Percentiles rank a stretch among this genome's conserved stretches.
Evolutionary conservation across 805 yeast genomes (phyloP).

Genomic region (Candida bentonensis): DNA sequence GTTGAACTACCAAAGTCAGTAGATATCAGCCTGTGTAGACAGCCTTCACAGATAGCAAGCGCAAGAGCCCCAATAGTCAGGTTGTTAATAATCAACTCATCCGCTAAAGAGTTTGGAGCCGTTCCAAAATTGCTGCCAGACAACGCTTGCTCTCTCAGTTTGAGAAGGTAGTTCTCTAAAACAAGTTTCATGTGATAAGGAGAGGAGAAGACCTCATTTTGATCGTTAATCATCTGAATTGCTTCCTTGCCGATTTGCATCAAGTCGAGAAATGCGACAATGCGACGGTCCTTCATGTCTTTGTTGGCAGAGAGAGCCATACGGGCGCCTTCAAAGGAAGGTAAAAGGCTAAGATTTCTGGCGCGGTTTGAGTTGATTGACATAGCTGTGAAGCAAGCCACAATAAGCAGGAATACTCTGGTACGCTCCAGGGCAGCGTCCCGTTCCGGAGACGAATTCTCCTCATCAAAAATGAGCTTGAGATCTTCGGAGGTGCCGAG

Average conservation of each 20-base stretch:
- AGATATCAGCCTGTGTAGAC: background rate
- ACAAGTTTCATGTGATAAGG: background rate
- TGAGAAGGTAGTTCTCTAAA: background rate
- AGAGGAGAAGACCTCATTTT: background rate
- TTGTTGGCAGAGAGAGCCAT: background rate
- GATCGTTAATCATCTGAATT: background rate
- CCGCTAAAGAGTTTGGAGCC: background rate
- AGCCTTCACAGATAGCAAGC: background rate
- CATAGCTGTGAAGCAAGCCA: background rate
- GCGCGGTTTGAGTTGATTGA: background rate
- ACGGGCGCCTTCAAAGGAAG: background rate
- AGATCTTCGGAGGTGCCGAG: background rate
- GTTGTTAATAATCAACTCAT: background rate
- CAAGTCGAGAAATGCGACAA: background rate
- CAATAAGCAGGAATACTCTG: background rate
- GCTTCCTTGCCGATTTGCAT: background rate
- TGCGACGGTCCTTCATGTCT: background rate
- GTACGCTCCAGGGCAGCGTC: background rate
- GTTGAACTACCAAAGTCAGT: background rate
- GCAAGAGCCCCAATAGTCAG: background rate
- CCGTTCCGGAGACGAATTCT: background rate
- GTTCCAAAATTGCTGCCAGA: background rate
- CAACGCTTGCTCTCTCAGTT: background rate
- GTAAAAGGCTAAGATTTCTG: background rate
- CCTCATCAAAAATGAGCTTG: background rate